Evolutionary conservation across 2,329 filamentous ascomycete species (phyloP), one percentile per base, ranked within the genome.

Genomic region (Herpotrichia juniperi): DNA sequence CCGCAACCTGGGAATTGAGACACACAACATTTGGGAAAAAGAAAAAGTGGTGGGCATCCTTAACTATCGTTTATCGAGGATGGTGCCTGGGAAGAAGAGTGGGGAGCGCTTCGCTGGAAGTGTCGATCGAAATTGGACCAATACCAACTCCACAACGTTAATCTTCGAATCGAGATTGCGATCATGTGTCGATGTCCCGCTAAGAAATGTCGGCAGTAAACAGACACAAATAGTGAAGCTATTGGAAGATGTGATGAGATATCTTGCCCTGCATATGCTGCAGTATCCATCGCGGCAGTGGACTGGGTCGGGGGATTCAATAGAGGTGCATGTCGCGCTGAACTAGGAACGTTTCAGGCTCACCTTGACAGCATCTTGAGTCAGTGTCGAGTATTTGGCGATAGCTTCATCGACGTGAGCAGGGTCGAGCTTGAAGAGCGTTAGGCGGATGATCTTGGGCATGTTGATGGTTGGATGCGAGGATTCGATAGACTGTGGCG

Each of bases 341-440:
- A 9, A 22, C 7, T 26, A 31, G 48, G 42, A 16, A 46, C 46
- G 48, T 58, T 37, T 53, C 50, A 54, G 25, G 61, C 67, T 51
- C 63, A 74, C 72, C 61, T 73, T 74, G 31, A 65, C 50, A 12
- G 71, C 72, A 32, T 72, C 65, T 35, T 64, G 58, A 46, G 48
- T 55, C 52, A 74, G 58, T 9, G 68, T 66, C 8, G 66, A 61
- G 65, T 72, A 74, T 53, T 67, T 70, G 17, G 63, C 47, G 43
- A 71, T 57, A 3, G 64, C 60, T 46, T 64, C 63, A 52, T 70
- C 55, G 50, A 74, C 50, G 50, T 62, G 47, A 26, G 64, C 55
- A 3, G 51, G 19, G 39, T 74, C 64, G 50, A 74, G 59, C 56
- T 74, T 74, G 67, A 74, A 72, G 25, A 74, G 59, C 11, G 71